phyloP scores from a whole-genome alignment of 75 land plant genomes.

The Pinus albicaulis region DNA sequence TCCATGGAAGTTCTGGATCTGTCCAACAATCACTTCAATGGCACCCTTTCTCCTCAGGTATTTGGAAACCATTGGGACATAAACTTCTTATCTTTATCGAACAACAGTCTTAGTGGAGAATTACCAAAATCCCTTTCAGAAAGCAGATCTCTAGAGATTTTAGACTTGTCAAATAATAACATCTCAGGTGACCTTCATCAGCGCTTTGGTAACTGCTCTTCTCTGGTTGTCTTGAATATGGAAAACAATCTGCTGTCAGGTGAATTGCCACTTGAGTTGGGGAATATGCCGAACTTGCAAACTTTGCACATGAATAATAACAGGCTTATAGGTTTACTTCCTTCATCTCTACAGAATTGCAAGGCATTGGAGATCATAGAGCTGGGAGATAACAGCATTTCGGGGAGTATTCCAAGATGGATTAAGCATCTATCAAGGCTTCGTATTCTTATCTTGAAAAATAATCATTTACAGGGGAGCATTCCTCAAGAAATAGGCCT shows the following conservation, averaged over 20 bases:
- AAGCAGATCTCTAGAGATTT: neutral
- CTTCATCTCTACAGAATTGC: slow-evolving; percentile 15
- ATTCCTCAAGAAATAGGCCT: slow-evolving; percentile 17
- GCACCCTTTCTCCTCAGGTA: slow-evolving; percentile 14
- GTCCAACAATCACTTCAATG: slow-evolving; percentile 24
- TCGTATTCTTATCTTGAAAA: slow-evolving; percentile 13
- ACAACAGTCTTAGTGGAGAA: slow-evolving; percentile 18
- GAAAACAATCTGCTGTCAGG: slow-evolving; percentile 24
- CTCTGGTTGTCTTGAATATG: slow-evolving; percentile 4
- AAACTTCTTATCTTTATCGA: slow-evolving; percentile 13
- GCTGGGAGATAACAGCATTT: slow-evolving; percentile 18
- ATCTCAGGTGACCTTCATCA: slow-evolving; percentile 20
- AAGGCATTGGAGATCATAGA: slow-evolving; percentile 13
- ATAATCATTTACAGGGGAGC: slow-evolving; percentile 16
- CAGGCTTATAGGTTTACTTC: slow-evolving; percentile 22
- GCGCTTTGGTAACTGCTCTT: slow-evolving; percentile 4
- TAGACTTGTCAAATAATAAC: slow-evolving; percentile 20
- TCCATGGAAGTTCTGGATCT: slow-evolving; percentile 10
- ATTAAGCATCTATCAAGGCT: slow-evolving; percentile 6
- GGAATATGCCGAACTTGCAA: neutral
- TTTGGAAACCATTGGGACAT: neutral
- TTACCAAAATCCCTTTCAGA: slow-evolving; percentile 5
- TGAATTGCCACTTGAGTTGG: slow-evolving; percentile 12
- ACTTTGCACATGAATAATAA: slow-evolving; percentile 30
- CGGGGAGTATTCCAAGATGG: slow-evolving; percentile 35